Evolutionary conservation across 768 basidiomycete species (phyloP), one percentile per base, ranked within the genome.

Genomic region (Filobasidium wieringae): DNA sequence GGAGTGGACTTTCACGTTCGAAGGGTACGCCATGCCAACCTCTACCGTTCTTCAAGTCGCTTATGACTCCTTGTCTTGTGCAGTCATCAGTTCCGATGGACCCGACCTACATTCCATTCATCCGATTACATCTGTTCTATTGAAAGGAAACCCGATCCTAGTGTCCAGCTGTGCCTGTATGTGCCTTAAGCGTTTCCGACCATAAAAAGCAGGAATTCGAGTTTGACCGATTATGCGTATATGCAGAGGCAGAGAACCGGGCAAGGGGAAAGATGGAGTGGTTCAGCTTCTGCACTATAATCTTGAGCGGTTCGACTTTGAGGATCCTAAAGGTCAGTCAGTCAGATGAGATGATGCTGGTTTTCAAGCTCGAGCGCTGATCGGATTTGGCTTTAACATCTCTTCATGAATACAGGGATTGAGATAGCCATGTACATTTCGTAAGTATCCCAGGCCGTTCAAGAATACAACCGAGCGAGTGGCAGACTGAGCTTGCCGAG

Each of bases 221-320:
- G 17, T 19, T 39, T 8, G 41, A 7, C 33, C 51, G 59, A 40
- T 33, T 58, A 4, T 37, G 4, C 40, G 17, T 2, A 2, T 15
- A n/a, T 31, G 9, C 41, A 73, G 70, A 9, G 70, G 70, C 11
- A 56, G 63, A 57, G 62, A 62, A 14, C 51, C 63, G 1, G 65
- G 63, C 29, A 69, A 66, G 47, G 66, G 61, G 30, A 63, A 58
- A 17, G 70, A 71, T 26, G 70, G 61, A 6, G 45, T 67, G 3
- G 45, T 73, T 19, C 70, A 73, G 64, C 64, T 73, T 7, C 43
- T 71, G 39, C 69, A 73, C 45, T 72, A 72, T 58, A 72, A 72
- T 37, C 63, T 73, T 41, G 70, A 71, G 4, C 53, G 72, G 41
- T 73, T 73, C 33, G 70, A 72, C 39, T 70, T 73, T 52, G 63